phyloP scores from a whole-genome alignment of 768 basidiomycete species.

The Leccinum uliginosum region DNA sequence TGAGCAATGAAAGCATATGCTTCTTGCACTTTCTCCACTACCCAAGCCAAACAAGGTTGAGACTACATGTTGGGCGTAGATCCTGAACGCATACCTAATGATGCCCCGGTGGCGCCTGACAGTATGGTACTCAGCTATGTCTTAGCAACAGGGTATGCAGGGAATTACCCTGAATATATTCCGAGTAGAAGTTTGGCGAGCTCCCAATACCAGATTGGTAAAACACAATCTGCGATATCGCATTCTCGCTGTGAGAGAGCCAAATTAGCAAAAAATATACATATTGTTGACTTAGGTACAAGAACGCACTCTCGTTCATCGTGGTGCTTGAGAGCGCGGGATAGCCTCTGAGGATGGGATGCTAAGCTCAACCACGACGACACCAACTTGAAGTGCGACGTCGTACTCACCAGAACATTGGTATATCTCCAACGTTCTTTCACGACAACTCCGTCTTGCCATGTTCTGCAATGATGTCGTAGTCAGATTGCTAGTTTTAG shows the following conservation, averaged over 20 bases:
- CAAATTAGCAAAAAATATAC: neutral
- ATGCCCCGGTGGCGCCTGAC: constrained; percentile 63
- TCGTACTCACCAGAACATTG: constrained; percentile 46
- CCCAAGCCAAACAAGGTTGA: neutral
- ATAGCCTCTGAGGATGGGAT: constrained; percentile 39
- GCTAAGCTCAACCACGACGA: neutral
- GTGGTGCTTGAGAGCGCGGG: constrained; percentile 47
- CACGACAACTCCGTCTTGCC: constrained; percentile 60
- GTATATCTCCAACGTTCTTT: constrained; percentile 46
- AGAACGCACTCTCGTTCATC: constrained; percentile 38
- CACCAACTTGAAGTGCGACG: neutral
- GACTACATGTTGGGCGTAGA: neutral
- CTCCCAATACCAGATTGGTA: constrained; percentile 63
- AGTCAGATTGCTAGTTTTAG: neutral
- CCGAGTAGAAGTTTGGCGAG: constrained; percentile 51
- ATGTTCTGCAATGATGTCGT: constrained; percentile 44
- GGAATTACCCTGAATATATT: constrained; percentile 57
- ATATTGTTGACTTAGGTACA: neutral
- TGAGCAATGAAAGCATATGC: constrained; percentile 79
- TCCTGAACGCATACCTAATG: constrained; percentile 42
- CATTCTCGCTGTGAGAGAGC: constrained; percentile 24
- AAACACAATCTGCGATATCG: constrained; percentile 59
- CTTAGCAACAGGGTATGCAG: neutral
- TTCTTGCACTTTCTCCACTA: constrained; percentile 72
- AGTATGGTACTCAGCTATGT: constrained; percentile 8